phyloP scores from a whole-genome alignment of 345 rosid species.

The Euphorbia peplus region DNA sequence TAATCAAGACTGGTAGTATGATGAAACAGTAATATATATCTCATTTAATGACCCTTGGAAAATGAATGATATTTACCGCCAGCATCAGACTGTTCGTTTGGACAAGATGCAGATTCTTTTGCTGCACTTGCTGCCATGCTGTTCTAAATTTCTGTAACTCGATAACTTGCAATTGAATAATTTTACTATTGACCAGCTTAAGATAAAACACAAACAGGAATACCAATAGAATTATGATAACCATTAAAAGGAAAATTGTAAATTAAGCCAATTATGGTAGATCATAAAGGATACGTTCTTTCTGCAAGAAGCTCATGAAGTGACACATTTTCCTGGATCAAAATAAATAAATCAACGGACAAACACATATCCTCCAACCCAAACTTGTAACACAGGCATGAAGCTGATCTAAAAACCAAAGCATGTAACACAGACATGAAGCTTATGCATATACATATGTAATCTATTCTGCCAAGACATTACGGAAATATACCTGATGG shows the following conservation, averaged over 20 bases:
- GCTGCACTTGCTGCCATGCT: conserved; percentile 52
- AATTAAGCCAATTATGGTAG: neutral
- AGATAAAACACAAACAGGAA: conserved; percentile 14
- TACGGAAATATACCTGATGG: conserved; percentile 34
- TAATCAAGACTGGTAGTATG: conserved; percentile 7
- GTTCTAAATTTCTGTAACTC: conserved; percentile 57
- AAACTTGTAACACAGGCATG: neutral
- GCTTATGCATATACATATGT: neutral
- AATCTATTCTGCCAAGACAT: neutral
- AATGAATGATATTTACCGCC: conserved; percentile 40
- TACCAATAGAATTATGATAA: conserved; percentile 12
- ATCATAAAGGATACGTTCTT: conserved; percentile 43
- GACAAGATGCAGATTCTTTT: conserved; percentile 62
- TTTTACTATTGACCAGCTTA: conserved; percentile 39
- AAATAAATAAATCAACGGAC: conserved; percentile 19
- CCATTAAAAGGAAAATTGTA: neutral
- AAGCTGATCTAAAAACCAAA: conserved; percentile 9
- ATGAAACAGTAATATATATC: neutral
- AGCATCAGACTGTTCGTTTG: conserved; percentile 55
- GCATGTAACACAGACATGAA: neutral
- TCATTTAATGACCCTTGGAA: neutral
- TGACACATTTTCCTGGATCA: conserved; percentile 51
- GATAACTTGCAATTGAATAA: conserved; percentile 44
- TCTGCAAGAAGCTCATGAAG: conserved; percentile 46
- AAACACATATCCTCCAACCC: conserved; percentile 17